Base-by-base conservation (phyloP, 805 yeast genomes). In the Candida germanica region DNA sequence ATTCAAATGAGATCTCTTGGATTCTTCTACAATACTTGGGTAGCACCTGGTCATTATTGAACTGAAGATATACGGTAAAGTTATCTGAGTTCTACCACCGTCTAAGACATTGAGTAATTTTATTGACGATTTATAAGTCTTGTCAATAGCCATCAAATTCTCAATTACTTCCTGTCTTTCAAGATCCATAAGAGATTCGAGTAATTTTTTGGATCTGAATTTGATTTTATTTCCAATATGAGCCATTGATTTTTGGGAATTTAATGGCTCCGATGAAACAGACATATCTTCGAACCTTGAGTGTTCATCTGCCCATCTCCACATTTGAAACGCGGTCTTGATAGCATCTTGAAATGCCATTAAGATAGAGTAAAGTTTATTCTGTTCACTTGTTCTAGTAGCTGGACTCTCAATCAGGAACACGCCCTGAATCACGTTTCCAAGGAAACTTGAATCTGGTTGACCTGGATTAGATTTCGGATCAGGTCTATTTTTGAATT, bases 151-250 rank as follows among this genome's bases (percentile, higher is more conserved):
- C 12, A 87, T 69, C 40, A 89, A 56, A 6, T 80, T 71, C 49
- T 85, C 94, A 38, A 87, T 58, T 0, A 81, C 78, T 49, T 87
- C 91, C 33, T 77, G 61, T 12, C 91, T 80, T 49, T 88, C 96
- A 12, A 84, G 49, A 2, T 67, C 66, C 57, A 80, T 81, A 31
- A 84, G 57, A 11, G 74, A 64, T 46, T 82, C 93, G 38, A 88
- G 50, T 9, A 87, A 53, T 43, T 71, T 76, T 32, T 84, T 77
- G 0, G 91, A 69, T 47, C 80, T 75, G 48, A 80, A 83, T 49
- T 84, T 87, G 52, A 86, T 64, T 39, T 50, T 80, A 73, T 43
- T 79, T 51, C 31, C 82, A 67, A 56, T 71, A 68, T 53, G 51
- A 1, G 53, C 51, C n/a, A 58, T 44, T 1, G 71, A 58, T 29